Evolutionary conservation across 352 stramenopile genomes (phyloP).

Genomic region (Globisporangium lucens): DNA sequence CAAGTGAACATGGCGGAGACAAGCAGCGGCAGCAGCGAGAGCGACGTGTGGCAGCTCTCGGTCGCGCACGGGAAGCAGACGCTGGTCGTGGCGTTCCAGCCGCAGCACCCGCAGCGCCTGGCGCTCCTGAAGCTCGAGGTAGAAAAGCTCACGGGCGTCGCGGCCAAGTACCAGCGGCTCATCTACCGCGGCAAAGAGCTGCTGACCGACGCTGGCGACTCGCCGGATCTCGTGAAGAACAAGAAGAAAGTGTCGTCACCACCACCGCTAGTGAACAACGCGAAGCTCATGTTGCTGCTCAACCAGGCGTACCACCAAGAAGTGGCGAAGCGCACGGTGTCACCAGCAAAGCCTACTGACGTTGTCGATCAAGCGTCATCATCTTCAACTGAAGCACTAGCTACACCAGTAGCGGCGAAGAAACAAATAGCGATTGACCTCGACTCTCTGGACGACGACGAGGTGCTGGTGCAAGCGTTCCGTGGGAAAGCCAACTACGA

Average conservation of each 20-base stretch:
- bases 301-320: constrained; percentile 32
- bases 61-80: constrained; percentile 48
- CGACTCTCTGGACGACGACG: constrained; percentile 37
- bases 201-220: constrained; percentile 1
- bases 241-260: constrained; percentile 7
- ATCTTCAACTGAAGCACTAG: background rate
- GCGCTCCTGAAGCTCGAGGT: constrained; percentile 31
- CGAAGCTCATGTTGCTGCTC: constrained; percentile 45
- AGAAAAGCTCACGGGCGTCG: constrained; percentile 30
- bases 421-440: constrained; percentile 24
- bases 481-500: constrained; percentile 62
- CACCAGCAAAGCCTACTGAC: background rate
- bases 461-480: constrained; percentile 48
- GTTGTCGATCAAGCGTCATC: background rate
- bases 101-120: constrained; percentile 26
- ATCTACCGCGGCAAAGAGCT: constrained; percentile 51
- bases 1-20: background rate
- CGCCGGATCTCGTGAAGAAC: background rate
- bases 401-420: background rate
- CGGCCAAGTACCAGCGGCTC: constrained; percentile 46
- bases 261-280: constrained; percentile 23
- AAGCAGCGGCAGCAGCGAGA: constrained; percentile 3
- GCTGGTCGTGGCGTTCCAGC: constrained; percentile 22
- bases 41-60: constrained; percentile 30
- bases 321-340: background rate